These are phyloP conservation scores for Oryza meyeriana DNA, from an alignment of 176 grass and related monocot genomes.

Conservation along the genomic window DNA sequence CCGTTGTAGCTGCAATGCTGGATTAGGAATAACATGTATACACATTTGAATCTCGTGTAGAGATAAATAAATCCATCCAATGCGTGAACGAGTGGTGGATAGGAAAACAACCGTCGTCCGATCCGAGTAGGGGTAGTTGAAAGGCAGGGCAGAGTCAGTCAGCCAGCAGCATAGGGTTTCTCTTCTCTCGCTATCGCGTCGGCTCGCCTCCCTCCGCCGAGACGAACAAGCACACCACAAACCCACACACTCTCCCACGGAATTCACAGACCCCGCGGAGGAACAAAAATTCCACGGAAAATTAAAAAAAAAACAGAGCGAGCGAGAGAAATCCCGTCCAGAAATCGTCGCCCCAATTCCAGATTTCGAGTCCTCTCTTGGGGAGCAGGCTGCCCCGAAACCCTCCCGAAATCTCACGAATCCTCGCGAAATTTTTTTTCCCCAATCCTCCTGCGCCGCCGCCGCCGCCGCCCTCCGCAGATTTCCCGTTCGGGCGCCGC, in stretches of 20 bases:
- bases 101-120: constrained; percentile 26
- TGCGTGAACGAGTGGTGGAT: neutral
- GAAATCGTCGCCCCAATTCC: constrained; percentile 31
- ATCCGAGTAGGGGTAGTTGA: neutral
- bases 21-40: too few relatives aligned
- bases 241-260: constrained; percentile 20
- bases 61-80: neutral
- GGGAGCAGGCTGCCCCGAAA: neutral
- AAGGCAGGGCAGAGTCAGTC: neutral
- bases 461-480: constrained; percentile 13
- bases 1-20: neutral
- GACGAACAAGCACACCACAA: constrained; percentile 32
- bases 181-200: constrained; percentile 9
- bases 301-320: neutral
- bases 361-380: constrained; percentile 15
- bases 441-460: neutral
- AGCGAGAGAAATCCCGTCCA: constrained; percentile 31
- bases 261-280: constrained; percentile 37
- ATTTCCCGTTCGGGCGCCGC: constrained; percentile 15
- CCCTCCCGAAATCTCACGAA: constrained; percentile 25
- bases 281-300: constrained; percentile 28
- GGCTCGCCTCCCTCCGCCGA: neutral
- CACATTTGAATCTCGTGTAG: neutral
- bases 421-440: constrained; percentile 18
- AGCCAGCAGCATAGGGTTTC: constrained; percentile 43